Conservation (phyloP, 345 rosid species). For the Eucalyptus sp. region DNA sequence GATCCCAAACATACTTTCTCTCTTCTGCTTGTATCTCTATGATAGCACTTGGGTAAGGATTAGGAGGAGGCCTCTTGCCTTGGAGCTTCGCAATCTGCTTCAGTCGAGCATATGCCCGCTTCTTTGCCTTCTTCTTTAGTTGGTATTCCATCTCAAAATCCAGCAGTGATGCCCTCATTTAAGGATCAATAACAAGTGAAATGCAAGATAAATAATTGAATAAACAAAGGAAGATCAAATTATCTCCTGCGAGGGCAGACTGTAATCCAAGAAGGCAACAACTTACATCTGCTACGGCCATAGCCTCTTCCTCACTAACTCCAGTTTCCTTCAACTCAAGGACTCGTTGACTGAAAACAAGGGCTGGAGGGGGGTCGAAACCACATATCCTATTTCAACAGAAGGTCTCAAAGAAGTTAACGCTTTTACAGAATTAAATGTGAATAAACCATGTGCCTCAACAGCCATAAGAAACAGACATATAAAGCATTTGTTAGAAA, state of each 20-base stretch:
- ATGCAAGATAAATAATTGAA: neutral
- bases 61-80: conserved; percentile 70
- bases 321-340: conserved; percentile 74
- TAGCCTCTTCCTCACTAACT: conserved; percentile 58
- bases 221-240: neutral
- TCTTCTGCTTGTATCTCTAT: conserved; percentile 49
- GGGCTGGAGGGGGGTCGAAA: conserved; percentile 68
- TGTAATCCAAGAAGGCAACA: neutral
- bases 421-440: neutral
- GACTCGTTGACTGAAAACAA: conserved; percentile 53
- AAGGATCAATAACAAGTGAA: neutral
- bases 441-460: neutral
- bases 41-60: conserved; percentile 59
- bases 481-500: neutral
- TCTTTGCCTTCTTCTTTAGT: conserved; percentile 42
- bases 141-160: conserved; percentile 40
- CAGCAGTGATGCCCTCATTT: neutral
- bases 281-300: conserved; percentile 70
- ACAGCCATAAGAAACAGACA: neutral
- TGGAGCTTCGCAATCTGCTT: conserved; percentile 45
- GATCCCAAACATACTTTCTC: conserved; percentile 29
- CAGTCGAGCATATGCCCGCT: conserved; percentile 58
- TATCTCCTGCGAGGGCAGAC: neutral
- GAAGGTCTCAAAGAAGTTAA: neutral
- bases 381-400: conserved; percentile 33